phyloP scores from a whole-genome alignment of 2,329 filamentous ascomycete species.

The Metarhizium anisopliae region DNA sequence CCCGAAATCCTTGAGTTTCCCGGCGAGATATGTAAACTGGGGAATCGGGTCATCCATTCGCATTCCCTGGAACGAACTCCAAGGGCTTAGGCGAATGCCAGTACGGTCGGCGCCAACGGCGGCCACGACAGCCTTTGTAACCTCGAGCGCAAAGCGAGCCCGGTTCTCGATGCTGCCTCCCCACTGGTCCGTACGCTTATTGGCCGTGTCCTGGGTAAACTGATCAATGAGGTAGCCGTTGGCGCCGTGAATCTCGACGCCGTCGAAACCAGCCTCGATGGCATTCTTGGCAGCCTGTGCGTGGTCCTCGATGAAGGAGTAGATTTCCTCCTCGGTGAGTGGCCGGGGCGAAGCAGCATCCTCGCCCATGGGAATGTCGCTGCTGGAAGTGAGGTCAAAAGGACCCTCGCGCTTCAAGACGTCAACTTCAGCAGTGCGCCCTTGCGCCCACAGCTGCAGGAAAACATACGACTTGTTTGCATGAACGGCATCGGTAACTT shows the following conservation, averaged over 20 bases:
- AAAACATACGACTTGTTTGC: no score
- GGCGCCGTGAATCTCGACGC: constrained; percentile 51
- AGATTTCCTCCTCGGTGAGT: constrained; percentile 36
- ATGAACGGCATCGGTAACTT: no score
- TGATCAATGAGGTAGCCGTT: constrained; percentile 56
- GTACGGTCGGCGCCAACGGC: constrained; percentile 41
- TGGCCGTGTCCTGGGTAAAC: constrained; percentile 44
- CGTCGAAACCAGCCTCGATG: constrained; percentile 58
- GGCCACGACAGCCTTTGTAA: constrained; percentile 28
- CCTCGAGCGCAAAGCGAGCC: constrained; percentile 41
- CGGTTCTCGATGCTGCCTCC: constrained; percentile 45
- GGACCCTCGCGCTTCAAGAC: no score
- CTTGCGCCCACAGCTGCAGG: no score
- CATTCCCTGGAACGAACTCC: constrained; percentile 54
- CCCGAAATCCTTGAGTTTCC: not conserved
- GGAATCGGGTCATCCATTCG: constrained; percentile 51
- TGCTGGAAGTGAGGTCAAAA: no score
- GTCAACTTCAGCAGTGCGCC: no score
- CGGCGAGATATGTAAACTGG: constrained; percentile 39
- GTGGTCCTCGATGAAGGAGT: constrained; percentile 32
- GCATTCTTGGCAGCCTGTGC: constrained; percentile 44
- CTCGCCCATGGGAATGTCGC: no score
- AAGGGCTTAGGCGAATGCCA: constrained; percentile 52
- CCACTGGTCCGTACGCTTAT: constrained; percentile 41
- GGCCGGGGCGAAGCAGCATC: no score